These are phyloP conservation scores for Turnera subulata DNA, from an alignment of 345 rosid species.

Conservation along the genomic window DNA sequence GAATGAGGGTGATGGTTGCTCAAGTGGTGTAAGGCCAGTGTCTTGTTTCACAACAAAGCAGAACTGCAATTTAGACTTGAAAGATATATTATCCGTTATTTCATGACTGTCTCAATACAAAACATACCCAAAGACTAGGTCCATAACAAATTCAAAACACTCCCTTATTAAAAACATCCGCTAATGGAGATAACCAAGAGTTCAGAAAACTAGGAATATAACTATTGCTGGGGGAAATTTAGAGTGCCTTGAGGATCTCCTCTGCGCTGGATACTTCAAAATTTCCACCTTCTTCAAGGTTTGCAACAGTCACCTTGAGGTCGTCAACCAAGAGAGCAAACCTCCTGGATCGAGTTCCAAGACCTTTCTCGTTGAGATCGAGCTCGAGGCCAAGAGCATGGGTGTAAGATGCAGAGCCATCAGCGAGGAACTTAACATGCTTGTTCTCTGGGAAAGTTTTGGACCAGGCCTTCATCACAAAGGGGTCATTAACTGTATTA, in stretches of 20 bases:
- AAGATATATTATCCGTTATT: too few relatives aligned
- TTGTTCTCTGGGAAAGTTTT: constrained; percentile 91
- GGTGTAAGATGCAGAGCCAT: constrained; percentile 84
- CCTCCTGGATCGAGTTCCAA: constrained; percentile 82
- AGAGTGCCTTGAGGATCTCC: constrained; percentile 77
- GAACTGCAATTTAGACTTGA: too few relatives aligned
- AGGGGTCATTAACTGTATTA: constrained; percentile 83
- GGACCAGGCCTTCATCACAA: constrained; percentile 98
- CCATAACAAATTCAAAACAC: too few relatives aligned
- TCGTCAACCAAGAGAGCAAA: constrained; percentile 79
- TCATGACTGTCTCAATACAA: too few relatives aligned
- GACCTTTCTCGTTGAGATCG: constrained; percentile 79
- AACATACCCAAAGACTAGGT: too few relatives aligned
- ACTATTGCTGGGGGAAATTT: neutral
- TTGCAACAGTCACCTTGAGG: constrained; percentile 89
- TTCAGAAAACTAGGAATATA: too few relatives aligned
- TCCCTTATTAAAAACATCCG: too few relatives aligned
- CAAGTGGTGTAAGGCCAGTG: too few relatives aligned
- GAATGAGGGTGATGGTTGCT: too few relatives aligned
- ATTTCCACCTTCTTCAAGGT: constrained; percentile 85
- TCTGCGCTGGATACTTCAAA: constrained; percentile 86
- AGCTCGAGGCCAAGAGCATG: constrained; percentile 90
- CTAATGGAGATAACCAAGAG: too few relatives aligned
- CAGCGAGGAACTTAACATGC: constrained; percentile 84
- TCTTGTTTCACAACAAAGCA: too few relatives aligned